These are phyloP conservation scores for Uronychia binucleata DNA, from an alignment of 73 alveolate species.

Conservation along the genomic window DNA sequence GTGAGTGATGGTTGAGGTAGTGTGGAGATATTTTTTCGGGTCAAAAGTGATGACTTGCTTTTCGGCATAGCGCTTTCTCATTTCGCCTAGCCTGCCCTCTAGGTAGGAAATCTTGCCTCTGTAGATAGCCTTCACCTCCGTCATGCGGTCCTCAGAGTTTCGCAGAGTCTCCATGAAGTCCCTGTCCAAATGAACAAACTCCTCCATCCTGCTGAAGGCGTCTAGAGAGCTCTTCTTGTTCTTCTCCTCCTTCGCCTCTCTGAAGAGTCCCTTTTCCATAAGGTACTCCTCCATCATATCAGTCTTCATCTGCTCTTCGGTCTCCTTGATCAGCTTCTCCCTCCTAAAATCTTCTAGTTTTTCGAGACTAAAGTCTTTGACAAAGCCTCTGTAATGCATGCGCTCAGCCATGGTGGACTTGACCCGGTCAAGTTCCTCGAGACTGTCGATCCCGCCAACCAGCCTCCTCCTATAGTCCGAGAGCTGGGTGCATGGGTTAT, in stretches of 20 bases:
- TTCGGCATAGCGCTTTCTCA: background rate
- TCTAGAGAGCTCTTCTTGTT: background rate
- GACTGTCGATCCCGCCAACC: constrained; percentile 5
- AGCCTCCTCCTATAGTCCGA: constrained; percentile 34
- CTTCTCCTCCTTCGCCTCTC: background rate
- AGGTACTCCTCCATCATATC: background rate
- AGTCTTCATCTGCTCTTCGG: background rate
- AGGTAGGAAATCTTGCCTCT: background rate
- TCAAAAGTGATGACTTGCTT: background rate
- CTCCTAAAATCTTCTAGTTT: background rate
- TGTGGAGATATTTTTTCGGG: too few relatives aligned
- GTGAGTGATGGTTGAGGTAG: too few relatives aligned
- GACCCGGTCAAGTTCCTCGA: constrained; percentile 52
- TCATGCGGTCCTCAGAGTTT: background rate
- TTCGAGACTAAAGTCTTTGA: background rate
- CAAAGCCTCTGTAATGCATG: constrained; percentile 43
- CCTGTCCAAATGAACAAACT: background rate
- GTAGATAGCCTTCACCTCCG: background rate
- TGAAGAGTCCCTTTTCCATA: background rate
- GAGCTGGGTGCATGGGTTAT: constrained; percentile 32
- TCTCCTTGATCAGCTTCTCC: background rate
- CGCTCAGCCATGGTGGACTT: constrained; percentile 38
- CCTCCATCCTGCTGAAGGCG: background rate
- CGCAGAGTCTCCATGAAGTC: background rate
- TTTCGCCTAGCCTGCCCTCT: background rate